These are phyloP conservation scores for Dactylonectria estremocensis DNA, from an alignment of 2,329 filamentous ascomycete species.

Conservation along the genomic window DNA sequence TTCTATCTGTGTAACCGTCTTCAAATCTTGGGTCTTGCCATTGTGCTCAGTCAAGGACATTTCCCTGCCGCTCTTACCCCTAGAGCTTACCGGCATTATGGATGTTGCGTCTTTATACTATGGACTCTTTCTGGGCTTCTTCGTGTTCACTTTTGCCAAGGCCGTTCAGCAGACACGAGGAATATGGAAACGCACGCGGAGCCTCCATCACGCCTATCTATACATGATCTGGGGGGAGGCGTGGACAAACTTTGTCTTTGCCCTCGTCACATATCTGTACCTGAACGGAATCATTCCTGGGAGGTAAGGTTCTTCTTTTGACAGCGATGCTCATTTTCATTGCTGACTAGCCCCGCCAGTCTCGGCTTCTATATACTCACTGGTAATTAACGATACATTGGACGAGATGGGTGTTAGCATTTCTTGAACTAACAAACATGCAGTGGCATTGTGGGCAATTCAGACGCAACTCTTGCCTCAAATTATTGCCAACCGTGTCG, in stretches of 20 bases:
- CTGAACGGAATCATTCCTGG: conserved; percentile 40
- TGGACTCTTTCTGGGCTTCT: conserved; percentile 46
- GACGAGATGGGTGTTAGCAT: conserved; percentile 34
- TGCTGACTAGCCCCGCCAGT: conserved; percentile 7
- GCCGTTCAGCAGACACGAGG: conserved; percentile 40
- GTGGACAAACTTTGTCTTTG: conserved; percentile 45
- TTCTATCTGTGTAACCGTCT: neutral
- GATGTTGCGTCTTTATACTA: conserved; percentile 45
- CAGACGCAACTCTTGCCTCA: conserved; percentile 60
- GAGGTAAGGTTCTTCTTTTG: neutral
- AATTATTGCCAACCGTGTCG: conserved; percentile 62
- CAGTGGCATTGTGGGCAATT: conserved; percentile 36
- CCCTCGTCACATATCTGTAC: conserved; percentile 47
- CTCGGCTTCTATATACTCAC: conserved; percentile 29
- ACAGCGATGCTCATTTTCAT: rapidly evolving
- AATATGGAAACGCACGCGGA: conserved; percentile 39
- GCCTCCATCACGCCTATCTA: conserved; percentile 42
- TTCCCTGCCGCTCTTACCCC: neutral
- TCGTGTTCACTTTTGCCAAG: conserved; percentile 46
- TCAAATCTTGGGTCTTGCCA: neutral
- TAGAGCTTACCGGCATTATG: conserved; percentile 10
- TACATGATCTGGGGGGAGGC: conserved; percentile 49
- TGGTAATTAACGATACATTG: neutral
- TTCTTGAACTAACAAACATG: neutral
- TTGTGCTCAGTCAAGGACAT: neutral